Conservation (phyloP, 2,329 filamentous ascomycete species). For the Didymella segeticola region DNA sequence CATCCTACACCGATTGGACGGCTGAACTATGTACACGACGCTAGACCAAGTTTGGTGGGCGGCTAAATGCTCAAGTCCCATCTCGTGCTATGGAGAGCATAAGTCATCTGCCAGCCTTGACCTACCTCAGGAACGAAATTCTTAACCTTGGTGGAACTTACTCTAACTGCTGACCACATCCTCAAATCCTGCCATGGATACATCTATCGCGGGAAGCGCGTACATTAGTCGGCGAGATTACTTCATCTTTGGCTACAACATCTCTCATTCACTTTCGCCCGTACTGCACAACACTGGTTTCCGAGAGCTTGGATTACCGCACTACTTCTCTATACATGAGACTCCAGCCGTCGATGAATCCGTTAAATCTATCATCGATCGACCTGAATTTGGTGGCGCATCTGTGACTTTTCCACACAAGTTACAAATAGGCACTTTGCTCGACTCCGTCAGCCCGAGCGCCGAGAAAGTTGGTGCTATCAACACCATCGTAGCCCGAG, state of each 20-base stretch:
- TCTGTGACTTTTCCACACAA: slow-evolving; percentile 10
- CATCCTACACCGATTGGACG: not conserved
- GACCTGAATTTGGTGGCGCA: not conserved
- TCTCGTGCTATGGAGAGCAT: not conserved
- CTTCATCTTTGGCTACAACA: slow-evolving; percentile 10
- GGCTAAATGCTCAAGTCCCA: not conserved
- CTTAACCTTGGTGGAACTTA: not conserved
- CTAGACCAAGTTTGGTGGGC: not conserved
- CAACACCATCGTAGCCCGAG: slow-evolving; percentile 4
- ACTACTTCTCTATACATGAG: slow-evolving; percentile 5
- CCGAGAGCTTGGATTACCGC: not conserved
- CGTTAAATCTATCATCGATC: not conserved
- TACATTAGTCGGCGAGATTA: not conserved
- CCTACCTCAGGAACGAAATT: not conserved
- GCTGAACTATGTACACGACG: not conserved
- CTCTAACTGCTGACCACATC: not conserved
- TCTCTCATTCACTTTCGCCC: slow-evolving; percentile 4
- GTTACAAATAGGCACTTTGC: slow-evolving; percentile 2
- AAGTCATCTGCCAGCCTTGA: not conserved
- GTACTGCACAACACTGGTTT: slow-evolving; percentile 7
- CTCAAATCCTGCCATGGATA: not conserved
- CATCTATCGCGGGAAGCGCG: not conserved
- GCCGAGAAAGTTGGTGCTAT: slow-evolving; percentile 5
- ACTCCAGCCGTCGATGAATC: slow-evolving; percentile 1
- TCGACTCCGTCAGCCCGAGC: not conserved